Base-by-base conservation (phyloP, 73 alveolate genomes). In the Paraurostyla sp. region DNA sequence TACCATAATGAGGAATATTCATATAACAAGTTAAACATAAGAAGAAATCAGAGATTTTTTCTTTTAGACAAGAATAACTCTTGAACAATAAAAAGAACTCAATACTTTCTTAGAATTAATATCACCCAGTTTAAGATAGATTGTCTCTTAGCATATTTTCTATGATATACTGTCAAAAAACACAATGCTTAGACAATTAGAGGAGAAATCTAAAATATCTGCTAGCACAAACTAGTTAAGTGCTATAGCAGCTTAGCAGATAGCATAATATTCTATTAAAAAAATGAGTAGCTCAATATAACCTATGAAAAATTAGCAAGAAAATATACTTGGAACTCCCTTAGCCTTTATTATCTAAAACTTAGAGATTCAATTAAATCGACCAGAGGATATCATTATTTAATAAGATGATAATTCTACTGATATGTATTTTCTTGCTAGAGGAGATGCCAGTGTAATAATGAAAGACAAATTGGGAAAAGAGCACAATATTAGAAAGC, bases 401-500 rank as follows among this genome's bases (percentile, higher is more conserved):
- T 15, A 41, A 32, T 48, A 87, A 58, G 89, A 54, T 29, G 80
- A 78, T 40, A 42, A 13, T 52, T 16, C 43, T 30, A 49, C 51
- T 0, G 76, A 75, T 42, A 82, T 90, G 92, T 90, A 69, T 80
- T 90, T 90, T 54, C 54, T 90, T 9, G 95, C 92, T 29, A 82
- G 78, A 56, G 95, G 95, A 0, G 90, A 56, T 0, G 80, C 90
- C 32, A 13, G 22, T n/a, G 95, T 83, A 4, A 6, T 23, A 0
- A 40, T 82, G 52, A 63, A 40, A 22, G 92, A 90, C 41, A 23
- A 41, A 16, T 40, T 32, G 32, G 48, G 76, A 46, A 56, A 18
- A 36, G 87, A 83, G 40, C 32, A 18, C 0, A 38, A 90, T 38
- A 23, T 48, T 6, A 23, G 76, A 0, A 83, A n/a, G 0, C 71